Conservation (phyloP, 352 stramenopile genomes). For the Phytophthora pluvialis region DNA sequence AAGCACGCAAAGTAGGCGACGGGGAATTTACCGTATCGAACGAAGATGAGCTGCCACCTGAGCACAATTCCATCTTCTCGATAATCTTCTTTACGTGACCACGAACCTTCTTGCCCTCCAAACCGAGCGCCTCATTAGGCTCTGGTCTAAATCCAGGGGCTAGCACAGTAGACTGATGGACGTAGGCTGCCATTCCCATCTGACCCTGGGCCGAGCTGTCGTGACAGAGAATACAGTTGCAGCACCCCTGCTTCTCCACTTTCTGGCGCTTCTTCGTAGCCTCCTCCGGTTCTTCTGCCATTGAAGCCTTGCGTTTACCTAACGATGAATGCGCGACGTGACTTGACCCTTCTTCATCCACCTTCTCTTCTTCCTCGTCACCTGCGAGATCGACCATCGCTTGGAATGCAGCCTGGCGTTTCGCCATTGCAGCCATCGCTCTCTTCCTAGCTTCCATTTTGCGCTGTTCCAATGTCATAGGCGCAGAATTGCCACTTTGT, state of each 20-base stretch:
- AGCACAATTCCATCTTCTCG: conserved; percentile 90
- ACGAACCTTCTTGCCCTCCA: conserved; percentile 60
- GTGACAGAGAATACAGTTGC: conserved; percentile 89
- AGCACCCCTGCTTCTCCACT: conserved; percentile 44
- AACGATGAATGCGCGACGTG: conserved; percentile 33
- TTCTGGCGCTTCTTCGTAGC: conserved; percentile 58
- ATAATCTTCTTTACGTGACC: conserved; percentile 73
- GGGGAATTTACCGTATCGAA: conserved; percentile 45
- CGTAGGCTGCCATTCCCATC: conserved; percentile 86
- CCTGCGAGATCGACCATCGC: conserved; percentile 78
- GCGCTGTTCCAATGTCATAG: conserved; percentile 72
- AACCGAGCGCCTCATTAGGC: conserved; percentile 60
- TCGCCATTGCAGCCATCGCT: conserved; percentile 80
- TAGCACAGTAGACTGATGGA: conserved; percentile 89
- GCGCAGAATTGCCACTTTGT: conserved; percentile 13
- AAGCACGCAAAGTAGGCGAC: conserved; percentile 66
- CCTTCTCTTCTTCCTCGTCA: conserved; percentile 45
- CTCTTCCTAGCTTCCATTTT: conserved; percentile 83
- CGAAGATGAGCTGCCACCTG: conserved; percentile 46
- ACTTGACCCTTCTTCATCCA: conserved; percentile 32
- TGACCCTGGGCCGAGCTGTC: conserved; percentile 80
- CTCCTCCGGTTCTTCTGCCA: conserved; percentile 38
- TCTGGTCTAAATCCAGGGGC: conserved; percentile 78
- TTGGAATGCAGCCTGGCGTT: conserved; percentile 85
- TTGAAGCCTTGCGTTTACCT: conserved; percentile 56